phyloP scores from a whole-genome alignment of 805 yeast species.

The Saccharomyces mikatae region DNA sequence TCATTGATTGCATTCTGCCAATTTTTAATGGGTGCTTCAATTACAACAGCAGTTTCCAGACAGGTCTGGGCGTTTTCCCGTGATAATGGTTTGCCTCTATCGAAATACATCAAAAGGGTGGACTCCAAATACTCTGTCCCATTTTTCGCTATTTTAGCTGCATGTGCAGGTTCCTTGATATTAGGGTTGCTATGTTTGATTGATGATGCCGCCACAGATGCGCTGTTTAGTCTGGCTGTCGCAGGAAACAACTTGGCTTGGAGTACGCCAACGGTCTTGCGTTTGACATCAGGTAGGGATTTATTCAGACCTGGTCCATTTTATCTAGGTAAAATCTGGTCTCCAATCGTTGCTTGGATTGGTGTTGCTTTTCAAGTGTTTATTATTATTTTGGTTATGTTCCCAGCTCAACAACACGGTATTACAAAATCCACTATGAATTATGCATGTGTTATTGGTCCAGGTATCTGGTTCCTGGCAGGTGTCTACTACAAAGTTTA shows the following conservation, averaged over 20 bases:
- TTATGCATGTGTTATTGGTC: conserved; percentile 60
- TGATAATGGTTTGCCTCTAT: conserved; percentile 66
- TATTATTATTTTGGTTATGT: conserved; percentile 50
- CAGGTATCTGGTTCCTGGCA: conserved; percentile 52
- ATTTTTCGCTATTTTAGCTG: conserved; percentile 46
- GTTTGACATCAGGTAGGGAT: conserved; percentile 38
- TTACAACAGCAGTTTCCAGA: conserved; percentile 56
- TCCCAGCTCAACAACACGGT: conserved; percentile 41
- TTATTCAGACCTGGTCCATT: conserved; percentile 61
- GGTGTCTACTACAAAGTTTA: conserved; percentile 43
- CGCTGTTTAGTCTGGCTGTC: conserved; percentile 37
- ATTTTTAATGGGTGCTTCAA: conserved; percentile 58
- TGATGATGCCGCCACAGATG: conserved; percentile 38
- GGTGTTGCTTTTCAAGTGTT: conserved; percentile 45
- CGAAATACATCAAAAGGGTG: conserved; percentile 48
- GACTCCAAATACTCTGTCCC: conserved; percentile 54
- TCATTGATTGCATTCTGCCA: conserved; percentile 51
- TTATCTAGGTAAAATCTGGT: conserved; percentile 44
- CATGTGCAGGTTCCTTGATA: conserved; percentile 31
- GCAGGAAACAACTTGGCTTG: conserved; percentile 38
- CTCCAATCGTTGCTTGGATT: conserved; percentile 39
- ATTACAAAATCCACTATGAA: conserved; percentile 47
- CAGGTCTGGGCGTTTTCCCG: conserved; percentile 72
- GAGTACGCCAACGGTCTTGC: conserved; percentile 34
- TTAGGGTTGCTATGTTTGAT: conserved; percentile 35